Base-by-base conservation (phyloP, 345 rosid species). In the Eucalyptus brandiana region DNA sequence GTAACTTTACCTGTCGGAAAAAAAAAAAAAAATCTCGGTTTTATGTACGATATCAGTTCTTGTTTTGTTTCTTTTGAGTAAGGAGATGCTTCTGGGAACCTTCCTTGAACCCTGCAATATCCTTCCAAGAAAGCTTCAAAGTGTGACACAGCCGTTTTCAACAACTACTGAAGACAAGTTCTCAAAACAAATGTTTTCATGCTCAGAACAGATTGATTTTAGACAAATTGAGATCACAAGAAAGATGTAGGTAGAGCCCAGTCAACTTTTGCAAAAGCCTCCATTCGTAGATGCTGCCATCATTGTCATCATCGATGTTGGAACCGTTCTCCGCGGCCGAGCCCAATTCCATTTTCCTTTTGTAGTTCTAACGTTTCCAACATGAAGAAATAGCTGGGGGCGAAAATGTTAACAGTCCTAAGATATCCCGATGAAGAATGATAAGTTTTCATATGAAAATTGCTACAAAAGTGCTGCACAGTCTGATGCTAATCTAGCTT, bases 271-370 rank as follows among this genome's bases (percentile, higher is more conserved):
- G 62, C 6, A 10, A 56, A 56, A 24, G 62, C 14, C 30, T 56
- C 12, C 62, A 10, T 10, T 56, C 13, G 14, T 10, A 0, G 62
- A 56, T 8, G 12, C 30, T 56, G 62, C 30, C 13, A 10, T 56
- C 30, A 56, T 54, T 2, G 60, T 54, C 26, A n/a, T 21, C 3
- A 23, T 23, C 1, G 2, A 56, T 2, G 60, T 56, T 56, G 60
- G 23, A 56, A 88, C 86, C 80, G 4, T 58, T 0, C 28, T 56
- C 26, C 13, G 1, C 15, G 0, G 30, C 30, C 7, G 2, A 1
- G 0, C 65, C n/a, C 65, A 1, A 58, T 58, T 58, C 65, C n/a
- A 58, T 58, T 58, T 1, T 26, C n/a, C 2, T 5, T 11, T 1
- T 4, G 7, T 0, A 11, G n/a, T 58, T 58, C 14, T 58, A 58